phyloP scores from a whole-genome alignment of 441 rosid species.

The Mallotus japonicus region DNA sequence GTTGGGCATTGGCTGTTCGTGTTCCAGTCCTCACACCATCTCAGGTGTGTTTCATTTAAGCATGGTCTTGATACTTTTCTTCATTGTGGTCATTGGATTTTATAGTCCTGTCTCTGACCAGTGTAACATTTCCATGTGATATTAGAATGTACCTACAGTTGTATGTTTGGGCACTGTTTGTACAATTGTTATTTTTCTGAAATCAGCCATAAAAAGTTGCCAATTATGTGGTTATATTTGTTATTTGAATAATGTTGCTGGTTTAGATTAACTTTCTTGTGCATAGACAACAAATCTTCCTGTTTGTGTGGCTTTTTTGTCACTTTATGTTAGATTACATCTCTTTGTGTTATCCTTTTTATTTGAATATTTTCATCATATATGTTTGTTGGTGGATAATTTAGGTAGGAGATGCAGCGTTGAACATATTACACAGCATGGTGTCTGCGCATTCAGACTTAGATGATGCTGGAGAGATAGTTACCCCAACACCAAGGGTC shows the following conservation, averaged over 20 bases:
- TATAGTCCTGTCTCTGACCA: not conserved
- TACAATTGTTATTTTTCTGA: not conserved
- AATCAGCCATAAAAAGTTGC: not conserved
- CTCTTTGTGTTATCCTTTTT: not conserved
- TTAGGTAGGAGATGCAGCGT: slow-evolving; percentile 97
- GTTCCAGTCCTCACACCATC: slow-evolving; percentile 95
- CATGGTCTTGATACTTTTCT: slow-evolving; percentile 21
- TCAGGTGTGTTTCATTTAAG: slow-evolving; percentile 57
- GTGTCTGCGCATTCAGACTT: slow-evolving; percentile 98
- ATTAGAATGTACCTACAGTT: slow-evolving; percentile 10
- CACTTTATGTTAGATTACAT: not conserved
- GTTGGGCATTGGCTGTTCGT: slow-evolving; percentile 92
- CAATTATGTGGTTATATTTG: not conserved
- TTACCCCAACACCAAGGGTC: slow-evolving; percentile 99
- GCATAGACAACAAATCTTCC: not conserved
- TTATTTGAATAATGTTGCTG: too few species aligned
- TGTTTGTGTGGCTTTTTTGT: not conserved
- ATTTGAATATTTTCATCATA: slow-evolving; percentile 20
- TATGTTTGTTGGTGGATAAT: slow-evolving; percentile 27
- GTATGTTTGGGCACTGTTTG: not conserved
- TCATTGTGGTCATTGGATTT: slow-evolving; percentile 19
- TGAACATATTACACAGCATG: slow-evolving; percentile 94
- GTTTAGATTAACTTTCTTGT: not conserved
- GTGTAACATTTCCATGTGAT: not conserved
- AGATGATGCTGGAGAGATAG: slow-evolving; percentile 99